Conservation (phyloP, 2,329 filamentous ascomycete genomes). For the Aureobasidium sp. region DNA sequence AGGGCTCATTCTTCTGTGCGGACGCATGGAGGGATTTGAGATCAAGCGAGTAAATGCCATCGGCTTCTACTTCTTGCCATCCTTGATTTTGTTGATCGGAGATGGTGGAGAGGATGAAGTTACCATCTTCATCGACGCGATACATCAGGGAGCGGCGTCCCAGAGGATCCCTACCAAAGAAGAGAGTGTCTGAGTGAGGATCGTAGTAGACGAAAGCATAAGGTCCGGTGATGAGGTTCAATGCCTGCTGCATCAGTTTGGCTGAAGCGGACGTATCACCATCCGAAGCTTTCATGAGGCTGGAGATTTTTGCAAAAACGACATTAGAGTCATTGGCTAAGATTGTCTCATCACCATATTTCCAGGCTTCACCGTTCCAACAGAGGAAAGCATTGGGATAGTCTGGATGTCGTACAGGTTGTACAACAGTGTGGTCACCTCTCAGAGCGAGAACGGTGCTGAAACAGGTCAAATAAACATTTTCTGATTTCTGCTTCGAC, state of each 20-base stretch:
- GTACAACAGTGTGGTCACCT: conserved; percentile 59
- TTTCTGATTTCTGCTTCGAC: not conserved
- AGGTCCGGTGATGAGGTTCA: conserved; percentile 48
- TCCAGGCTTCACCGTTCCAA: conserved; percentile 98
- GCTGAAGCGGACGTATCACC: no score
- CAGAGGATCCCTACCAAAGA: conserved; percentile 79
- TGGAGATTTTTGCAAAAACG: conserved; percentile 52
- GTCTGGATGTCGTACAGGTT: conserved; percentile 57
- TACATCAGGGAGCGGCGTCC: conserved; percentile 74
- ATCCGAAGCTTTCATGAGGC: not conserved
- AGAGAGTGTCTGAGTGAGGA: conserved; percentile 51
- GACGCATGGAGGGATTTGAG: conserved; percentile 28
- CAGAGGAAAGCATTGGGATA: conserved; percentile 61
- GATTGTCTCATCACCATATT: conserved; percentile 50
- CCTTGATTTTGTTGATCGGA: conserved; percentile 43
- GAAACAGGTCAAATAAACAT: conserved; percentile 48
- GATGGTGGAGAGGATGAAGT: conserved; percentile 62
- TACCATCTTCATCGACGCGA: conserved; percentile 39
- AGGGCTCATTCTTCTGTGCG: not conserved
- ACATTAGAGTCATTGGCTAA: conserved; percentile 68
- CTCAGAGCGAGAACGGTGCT: conserved; percentile 90
- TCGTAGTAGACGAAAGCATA: conserved; percentile 88
- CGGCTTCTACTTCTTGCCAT: conserved; percentile 77
- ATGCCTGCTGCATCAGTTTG: conserved; percentile 3
- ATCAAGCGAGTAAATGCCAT: conserved; percentile 67